phyloP scores from a whole-genome alignment of 1,284 basidiomycete species.

The Singerocomus rubriflavus region DNA sequence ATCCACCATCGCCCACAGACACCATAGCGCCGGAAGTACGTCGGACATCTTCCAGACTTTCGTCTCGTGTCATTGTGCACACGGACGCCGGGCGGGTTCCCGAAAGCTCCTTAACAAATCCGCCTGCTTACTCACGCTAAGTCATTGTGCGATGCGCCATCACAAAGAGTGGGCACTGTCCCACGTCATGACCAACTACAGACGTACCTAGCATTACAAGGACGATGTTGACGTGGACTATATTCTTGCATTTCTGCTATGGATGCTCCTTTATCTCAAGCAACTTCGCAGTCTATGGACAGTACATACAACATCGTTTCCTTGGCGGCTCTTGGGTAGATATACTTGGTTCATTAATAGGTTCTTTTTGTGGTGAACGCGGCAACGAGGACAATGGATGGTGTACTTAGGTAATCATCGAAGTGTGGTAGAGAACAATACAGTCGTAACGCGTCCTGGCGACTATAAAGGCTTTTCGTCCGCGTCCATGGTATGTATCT shows the following conservation, averaged over 20 bases:
- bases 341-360: conserved; percentile 2
- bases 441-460: too few species aligned
- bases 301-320: conserved; percentile 10
- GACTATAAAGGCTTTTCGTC: conserved; percentile 24
- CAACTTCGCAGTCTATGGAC: conserved; percentile 18
- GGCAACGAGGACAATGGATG: conserved; percentile 28
- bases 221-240: conserved; percentile 22
- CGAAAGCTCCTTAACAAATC: conserved; percentile 3
- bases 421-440: conserved; percentile 31
- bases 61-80: conserved; percentile 24
- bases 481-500: background rate
- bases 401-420: conserved; percentile 18
- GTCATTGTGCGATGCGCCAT: background rate
- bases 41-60: conserved; percentile 1
- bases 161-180: conserved; percentile 7
- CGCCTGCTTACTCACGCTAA: conserved; percentile 28
- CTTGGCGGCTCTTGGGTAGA: conserved; percentile 5
- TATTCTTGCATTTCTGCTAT: conserved; percentile 1
- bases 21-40: background rate
- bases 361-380: background rate
- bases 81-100: conserved; percentile 25
- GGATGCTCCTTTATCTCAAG: conserved; percentile 6
- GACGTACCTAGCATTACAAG: conserved; percentile 12
- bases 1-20: conserved; percentile 22
- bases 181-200: conserved; percentile 17